Evolutionary conservation across 2,329 filamentous ascomycete genomes (phyloP).

Genomic region (Aspergillus niger): DNA sequence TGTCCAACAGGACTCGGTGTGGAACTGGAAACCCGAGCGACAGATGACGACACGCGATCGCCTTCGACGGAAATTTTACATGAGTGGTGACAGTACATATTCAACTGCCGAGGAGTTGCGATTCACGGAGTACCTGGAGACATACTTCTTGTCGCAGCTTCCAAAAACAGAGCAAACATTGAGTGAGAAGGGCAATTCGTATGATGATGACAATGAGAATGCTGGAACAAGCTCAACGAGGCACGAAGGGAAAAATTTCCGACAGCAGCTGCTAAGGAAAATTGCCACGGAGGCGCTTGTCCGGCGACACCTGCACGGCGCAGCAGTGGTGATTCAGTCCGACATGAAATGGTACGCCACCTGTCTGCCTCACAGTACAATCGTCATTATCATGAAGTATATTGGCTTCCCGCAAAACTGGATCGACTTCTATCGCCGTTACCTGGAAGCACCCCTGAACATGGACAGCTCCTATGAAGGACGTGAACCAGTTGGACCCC

Average conservation of each 20-base stretch:
- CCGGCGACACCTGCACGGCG: conserved; percentile 35
- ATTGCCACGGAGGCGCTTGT: conserved; percentile 43
- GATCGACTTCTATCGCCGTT: conserved; percentile 49
- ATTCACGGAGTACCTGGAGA: conserved; percentile 26
- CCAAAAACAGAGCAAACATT: conserved; percentile 26
- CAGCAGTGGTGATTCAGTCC: conserved; percentile 45
- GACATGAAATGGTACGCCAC: conserved; percentile 50
- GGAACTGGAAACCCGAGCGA: conserved; percentile 16
- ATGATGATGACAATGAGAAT: conserved; percentile 29
- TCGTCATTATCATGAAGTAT: conserved; percentile 47
- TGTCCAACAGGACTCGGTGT: conserved; percentile 10
- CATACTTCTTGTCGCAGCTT: conserved; percentile 41
- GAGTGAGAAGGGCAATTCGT: conserved; percentile 28
- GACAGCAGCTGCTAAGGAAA: conserved; percentile 44
- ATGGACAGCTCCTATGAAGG: conserved; percentile 36
- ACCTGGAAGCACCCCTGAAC: conserved; percentile 50
- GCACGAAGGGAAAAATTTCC: conserved; percentile 30
- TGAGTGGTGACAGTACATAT: not conserved
- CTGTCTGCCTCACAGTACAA: conserved; percentile 48
- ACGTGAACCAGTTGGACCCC: conserved; percentile 31
- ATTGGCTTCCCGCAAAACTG: conserved; percentile 48
- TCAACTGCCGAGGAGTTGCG: conserved; percentile 11
- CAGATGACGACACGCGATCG: conserved; percentile 24
- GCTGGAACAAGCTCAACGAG: conserved; percentile 7
- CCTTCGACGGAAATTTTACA: conserved; percentile 31